phyloP scores from a whole-genome alignment of 257 asterid genomes.

The Solanum corneliomulleri region DNA sequence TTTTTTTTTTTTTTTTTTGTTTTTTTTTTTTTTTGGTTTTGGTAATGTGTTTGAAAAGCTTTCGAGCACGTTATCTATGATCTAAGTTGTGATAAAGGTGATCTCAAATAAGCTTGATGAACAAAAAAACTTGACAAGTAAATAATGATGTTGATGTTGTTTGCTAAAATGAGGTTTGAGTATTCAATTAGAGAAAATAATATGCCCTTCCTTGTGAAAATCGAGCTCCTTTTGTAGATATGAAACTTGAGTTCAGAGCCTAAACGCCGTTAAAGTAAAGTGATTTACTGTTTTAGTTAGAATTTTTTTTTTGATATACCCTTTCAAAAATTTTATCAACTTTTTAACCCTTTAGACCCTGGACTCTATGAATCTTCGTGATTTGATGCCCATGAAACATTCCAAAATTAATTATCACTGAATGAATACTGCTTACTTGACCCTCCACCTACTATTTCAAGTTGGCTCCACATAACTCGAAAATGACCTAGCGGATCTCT shows the following conservation, averaged over 20 bases:
- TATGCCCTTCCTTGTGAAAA: not conserved
- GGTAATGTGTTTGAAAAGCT: not conserved
- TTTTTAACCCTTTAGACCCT: no score
- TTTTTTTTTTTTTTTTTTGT: no score
- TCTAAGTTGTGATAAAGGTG: not conserved
- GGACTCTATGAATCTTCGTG: not conserved
- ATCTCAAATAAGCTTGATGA: not conserved
- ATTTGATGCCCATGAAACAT: not conserved
- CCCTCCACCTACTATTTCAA: not conserved
- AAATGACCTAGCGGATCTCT: not conserved
- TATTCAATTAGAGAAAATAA: not conserved
- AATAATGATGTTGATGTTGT: not conserved
- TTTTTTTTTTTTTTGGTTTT: not conserved
- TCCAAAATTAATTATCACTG: not conserved
- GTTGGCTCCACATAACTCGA: not conserved
- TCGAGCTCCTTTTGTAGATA: not conserved
- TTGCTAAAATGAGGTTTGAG: not conserved
- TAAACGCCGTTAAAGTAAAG: no score
- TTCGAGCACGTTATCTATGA: not conserved
- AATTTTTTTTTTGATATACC: fast-evolving
- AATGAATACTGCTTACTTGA: not conserved
- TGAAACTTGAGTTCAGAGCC: no score
- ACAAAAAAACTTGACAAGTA: not conserved
- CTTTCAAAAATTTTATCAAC: no score
- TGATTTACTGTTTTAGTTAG: no score